phyloP scores from a whole-genome alignment of 371 early-diverging fungal species.

The Mucor mucedo region DNA sequence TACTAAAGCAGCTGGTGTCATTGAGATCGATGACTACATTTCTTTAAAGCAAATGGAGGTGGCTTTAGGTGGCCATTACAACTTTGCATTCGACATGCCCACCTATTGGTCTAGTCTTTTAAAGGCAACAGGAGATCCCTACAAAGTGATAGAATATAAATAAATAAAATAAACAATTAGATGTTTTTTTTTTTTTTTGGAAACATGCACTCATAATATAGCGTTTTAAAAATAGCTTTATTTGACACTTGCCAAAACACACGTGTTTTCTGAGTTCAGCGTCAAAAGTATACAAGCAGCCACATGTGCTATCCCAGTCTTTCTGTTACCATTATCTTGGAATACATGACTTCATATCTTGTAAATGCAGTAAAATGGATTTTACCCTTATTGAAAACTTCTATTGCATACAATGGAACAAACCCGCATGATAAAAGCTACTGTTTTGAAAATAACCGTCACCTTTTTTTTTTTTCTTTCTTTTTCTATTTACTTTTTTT shows the following conservation, averaged over 20 bases:
- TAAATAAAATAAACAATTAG: conserved; percentile 25
- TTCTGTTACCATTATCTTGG: too few species aligned
- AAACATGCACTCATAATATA: too few species aligned
- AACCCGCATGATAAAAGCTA: too few species aligned
- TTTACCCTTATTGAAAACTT: too few species aligned
- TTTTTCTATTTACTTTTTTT: neutral
- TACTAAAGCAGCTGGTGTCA: conserved; percentile 25
- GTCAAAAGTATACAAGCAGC: too few species aligned
- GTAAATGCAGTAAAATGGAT: too few species aligned
- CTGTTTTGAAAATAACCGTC: neutral
- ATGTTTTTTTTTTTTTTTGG: neutral
- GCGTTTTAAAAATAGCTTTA: too few species aligned
- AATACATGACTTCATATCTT: too few species aligned
- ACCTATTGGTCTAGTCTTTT: conserved; percentile 55
- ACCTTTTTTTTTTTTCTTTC: neutral
- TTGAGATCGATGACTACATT: conserved; percentile 51
- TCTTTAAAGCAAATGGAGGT: conserved; percentile 54
- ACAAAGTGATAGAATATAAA: conserved; percentile 37
- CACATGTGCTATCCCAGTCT: too few species aligned
- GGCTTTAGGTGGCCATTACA: conserved; percentile 57
- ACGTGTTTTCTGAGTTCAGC: too few species aligned
- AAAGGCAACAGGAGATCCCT: conserved; percentile 29
- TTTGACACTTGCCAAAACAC: too few species aligned
- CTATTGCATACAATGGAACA: too few species aligned
- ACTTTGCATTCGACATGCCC: conserved; percentile 59